phyloP scores from a whole-genome alignment of 163 green algal species.

The Chloromonas sp. region DNA sequence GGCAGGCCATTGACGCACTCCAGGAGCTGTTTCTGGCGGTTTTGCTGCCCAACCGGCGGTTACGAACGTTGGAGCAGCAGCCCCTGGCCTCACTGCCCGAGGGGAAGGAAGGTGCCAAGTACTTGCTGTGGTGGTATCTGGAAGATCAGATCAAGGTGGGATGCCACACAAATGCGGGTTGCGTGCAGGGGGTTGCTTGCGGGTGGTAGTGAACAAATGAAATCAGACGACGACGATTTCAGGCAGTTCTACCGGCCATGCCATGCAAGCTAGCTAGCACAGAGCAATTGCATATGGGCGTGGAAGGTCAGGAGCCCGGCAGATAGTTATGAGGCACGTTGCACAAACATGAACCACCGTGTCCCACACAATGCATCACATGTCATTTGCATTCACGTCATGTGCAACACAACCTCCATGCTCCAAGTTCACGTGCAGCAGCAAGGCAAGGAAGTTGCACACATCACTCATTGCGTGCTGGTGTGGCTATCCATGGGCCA shows the following conservation, averaged over 20 bases:
- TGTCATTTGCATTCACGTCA: no score
- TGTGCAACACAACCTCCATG: no score
- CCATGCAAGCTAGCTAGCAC: neutral
- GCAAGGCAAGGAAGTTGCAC: no score
- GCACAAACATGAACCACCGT: no score
- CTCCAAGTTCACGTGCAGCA: no score
- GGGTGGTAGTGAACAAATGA: neutral
- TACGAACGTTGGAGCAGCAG: conserved; percentile 83
- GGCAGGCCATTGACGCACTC: conserved; percentile 60
- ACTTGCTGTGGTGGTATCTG: conserved; percentile 68
- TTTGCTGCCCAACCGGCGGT: conserved; percentile 83
- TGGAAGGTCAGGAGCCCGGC: no score
- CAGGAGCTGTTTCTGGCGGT: conserved; percentile 72
- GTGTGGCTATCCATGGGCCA: no score
- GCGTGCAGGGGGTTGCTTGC: neutral
- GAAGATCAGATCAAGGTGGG: conserved; percentile 81
- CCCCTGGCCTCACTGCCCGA: conserved; percentile 52
- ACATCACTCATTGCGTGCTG: no score
- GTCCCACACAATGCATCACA: no score
- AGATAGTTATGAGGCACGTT: no score
- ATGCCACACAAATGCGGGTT: neutral
- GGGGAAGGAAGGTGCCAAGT: conserved; percentile 43
- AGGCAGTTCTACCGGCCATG: neutral
- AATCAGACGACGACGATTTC: neutral
- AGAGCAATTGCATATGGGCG: no score